phyloP scores from a whole-genome alignment of 305 asterid genomes.

The Rubia peregrina region DNA sequence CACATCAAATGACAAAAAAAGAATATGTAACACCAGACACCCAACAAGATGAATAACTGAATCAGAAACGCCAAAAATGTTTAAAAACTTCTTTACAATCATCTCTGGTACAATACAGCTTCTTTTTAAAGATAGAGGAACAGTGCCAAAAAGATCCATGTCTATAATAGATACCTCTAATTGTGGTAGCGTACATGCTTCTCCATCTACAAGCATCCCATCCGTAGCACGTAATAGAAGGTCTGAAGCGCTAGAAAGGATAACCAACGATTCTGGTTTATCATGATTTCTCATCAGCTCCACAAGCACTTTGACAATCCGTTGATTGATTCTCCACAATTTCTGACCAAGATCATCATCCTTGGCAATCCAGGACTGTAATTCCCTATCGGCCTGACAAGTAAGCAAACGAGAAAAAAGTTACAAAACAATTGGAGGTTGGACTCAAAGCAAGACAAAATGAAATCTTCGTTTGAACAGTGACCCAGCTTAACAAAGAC shows the following conservation, averaged over 20 bases:
- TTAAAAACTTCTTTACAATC: not conserved
- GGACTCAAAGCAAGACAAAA: not conserved
- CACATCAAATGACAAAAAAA: not conserved
- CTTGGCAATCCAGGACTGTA: slow-evolving; percentile 95
- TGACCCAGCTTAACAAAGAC: not conserved
- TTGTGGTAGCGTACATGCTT: slow-evolving; percentile 96
- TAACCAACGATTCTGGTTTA: slow-evolving; percentile 73
- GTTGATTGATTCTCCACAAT: slow-evolving; percentile 89
- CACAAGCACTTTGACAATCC: slow-evolving; percentile 81
- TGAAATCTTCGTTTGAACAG: not conserved
- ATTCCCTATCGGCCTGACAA: slow-evolving; percentile 93
- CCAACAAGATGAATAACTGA: not conserved
- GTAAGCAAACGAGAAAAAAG: slow-evolving; percentile 31
- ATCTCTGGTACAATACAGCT: not conserved
- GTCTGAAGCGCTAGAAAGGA: slow-evolving; percentile 83
- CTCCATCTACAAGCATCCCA: slow-evolving; percentile 98
- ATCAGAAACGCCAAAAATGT: not conserved
- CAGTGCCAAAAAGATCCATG: not conserved
- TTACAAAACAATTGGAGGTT: slow-evolving; percentile 31
- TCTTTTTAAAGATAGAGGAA: not conserved
- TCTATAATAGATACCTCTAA: slow-evolving; percentile 56
- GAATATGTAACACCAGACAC: not conserved
- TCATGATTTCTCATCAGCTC: slow-evolving; percentile 96
- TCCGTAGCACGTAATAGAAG: slow-evolving; percentile 95
- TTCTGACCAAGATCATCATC: slow-evolving; percentile 90